Base-by-base conservation (phyloP, 2,329 filamentous ascomycete species). In the Xylariaceae sp. region DNA sequence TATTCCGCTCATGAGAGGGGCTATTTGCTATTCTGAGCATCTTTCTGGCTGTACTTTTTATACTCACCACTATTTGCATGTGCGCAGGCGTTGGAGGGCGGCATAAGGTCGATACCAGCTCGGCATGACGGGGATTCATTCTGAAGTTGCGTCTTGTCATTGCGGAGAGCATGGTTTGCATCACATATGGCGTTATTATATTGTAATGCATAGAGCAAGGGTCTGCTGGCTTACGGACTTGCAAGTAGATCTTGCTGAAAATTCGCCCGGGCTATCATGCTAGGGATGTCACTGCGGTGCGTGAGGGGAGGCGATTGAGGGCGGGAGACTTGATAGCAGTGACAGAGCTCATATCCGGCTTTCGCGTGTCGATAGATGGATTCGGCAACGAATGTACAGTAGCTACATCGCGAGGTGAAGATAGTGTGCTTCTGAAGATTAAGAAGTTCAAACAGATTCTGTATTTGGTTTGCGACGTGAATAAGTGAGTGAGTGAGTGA, bases 61-160 rank as follows among this genome's bases (percentile, higher is more conserved):
- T 52, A 55, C 49, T 21, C 40, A 52, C 34, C 29, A 32, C 60
- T 29, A 61, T 58, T 54, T 62, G 65, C 65, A 67, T 67, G 57
- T 56, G 60, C 58, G 56, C 49, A 26, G 65, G 65, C 63, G 64
- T 67, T 66, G 32, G 34, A 54, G 42, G 59, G 58, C 34, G 57
- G 58, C 57, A 63, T 60, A 62, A 46, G 53, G 61, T 64, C 61
- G 61, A 61, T 45, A 59, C 15, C 40, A 49, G 46, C 22, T 61
- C 61, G 59, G 61, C 60, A 48, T 51, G 56, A 54, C 54, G 53
- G 55, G 62, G 63, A 56, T 55, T 47, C 46, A 52, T 60, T 58
- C 53, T 51, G 47, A 29, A 48, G 53, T 56, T 52, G 7, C 53
- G 46, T 43, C 13, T 59, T 42, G 26, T 47, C 42, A 41, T 44